These are phyloP conservation scores for Primulina huaijiensis DNA, from an alignment of 257 asterid genomes.

Conservation along the genomic window DNA sequence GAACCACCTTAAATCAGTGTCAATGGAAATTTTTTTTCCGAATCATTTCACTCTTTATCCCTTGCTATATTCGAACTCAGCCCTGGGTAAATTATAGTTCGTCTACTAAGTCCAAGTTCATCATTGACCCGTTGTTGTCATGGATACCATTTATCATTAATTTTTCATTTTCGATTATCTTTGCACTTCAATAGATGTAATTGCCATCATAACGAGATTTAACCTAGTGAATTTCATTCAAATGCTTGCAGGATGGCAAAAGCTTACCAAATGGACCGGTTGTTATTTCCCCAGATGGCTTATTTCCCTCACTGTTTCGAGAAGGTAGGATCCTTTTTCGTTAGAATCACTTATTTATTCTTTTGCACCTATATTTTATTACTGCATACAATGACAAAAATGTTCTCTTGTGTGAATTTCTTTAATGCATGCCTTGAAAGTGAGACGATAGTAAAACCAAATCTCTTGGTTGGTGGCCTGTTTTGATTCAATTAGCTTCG, in stretches of 20 bases:
- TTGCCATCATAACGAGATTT: neutral
- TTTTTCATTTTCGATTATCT: neutral
- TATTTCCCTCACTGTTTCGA: slow-evolving; percentile 88
- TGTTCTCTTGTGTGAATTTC: neutral
- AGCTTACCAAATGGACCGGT: slow-evolving; percentile 96
- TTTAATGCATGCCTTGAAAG: neutral
- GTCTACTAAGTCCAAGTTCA: no score
- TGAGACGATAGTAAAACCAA: neutral
- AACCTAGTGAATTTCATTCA: slow-evolving; percentile 14
- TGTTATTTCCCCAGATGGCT: slow-evolving; percentile 97
- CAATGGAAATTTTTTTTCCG: neutral
- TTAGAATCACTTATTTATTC: neutral
- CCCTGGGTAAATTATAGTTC: neutral
- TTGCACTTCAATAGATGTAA: neutral
- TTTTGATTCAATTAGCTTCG: neutral
- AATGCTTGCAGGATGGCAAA: slow-evolving; percentile 81
- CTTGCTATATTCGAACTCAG: neutral
- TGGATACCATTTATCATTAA: no score
- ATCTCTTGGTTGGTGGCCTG: neutral
- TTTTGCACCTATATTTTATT: neutral
- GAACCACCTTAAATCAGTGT: neutral
- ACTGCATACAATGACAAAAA: neutral
- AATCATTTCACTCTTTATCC: neutral
- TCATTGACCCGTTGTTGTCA: neutral
- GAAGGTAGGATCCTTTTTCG: slow-evolving; percentile 54